Percentiles rank a stretch among this genome's conserved stretches.
phyloP scores from a whole-genome alignment of 2,329 filamentous ascomycete genomes.

The Hortaea sp. region DNA sequence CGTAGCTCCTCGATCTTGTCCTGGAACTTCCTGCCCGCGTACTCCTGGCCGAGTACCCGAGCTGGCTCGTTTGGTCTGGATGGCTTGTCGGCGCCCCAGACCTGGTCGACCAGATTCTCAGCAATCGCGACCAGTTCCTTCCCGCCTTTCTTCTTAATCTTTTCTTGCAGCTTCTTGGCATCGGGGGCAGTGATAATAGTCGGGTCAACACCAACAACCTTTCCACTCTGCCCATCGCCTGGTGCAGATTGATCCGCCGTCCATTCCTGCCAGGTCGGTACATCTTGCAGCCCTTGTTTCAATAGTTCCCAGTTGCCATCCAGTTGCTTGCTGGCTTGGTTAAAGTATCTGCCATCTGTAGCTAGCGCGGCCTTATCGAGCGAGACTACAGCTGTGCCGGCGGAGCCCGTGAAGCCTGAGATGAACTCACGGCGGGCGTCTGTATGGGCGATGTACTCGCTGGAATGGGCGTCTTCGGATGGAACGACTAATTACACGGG shows the following conservation, averaged over 20 bases:
- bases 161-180: constrained; percentile 68
- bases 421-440: constrained; percentile 88
- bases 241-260: constrained; percentile 61
- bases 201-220: constrained; percentile 83
- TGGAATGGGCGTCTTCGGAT: constrained; percentile 94
- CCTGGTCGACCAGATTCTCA: constrained; percentile 77
- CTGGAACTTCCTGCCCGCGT: constrained; percentile 70
- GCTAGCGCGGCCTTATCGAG: constrained; percentile 78
- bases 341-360: constrained; percentile 96
- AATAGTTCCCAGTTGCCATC: constrained; percentile 84
- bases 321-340: constrained; percentile 83
- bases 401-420: constrained; percentile 88
- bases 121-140: constrained; percentile 63
- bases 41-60: constrained; percentile 59
- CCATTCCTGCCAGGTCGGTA: constrained; percentile 98
- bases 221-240: constrained; percentile 52
- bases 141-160: constrained; percentile 78
- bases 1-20: constrained; percentile 77
- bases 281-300: constrained; percentile 87
- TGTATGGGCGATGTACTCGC: constrained; percentile 95
- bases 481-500: constrained; percentile 60
- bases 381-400: constrained; percentile 83
- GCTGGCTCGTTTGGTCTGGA: constrained; percentile 65
- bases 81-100: constrained; percentile 74
- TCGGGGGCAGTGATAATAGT: constrained; percentile 68